Evolutionary conservation across 1,284 basidiomycete genomes (phyloP).

Genomic region (Bondarzewia mesenterica): DNA sequence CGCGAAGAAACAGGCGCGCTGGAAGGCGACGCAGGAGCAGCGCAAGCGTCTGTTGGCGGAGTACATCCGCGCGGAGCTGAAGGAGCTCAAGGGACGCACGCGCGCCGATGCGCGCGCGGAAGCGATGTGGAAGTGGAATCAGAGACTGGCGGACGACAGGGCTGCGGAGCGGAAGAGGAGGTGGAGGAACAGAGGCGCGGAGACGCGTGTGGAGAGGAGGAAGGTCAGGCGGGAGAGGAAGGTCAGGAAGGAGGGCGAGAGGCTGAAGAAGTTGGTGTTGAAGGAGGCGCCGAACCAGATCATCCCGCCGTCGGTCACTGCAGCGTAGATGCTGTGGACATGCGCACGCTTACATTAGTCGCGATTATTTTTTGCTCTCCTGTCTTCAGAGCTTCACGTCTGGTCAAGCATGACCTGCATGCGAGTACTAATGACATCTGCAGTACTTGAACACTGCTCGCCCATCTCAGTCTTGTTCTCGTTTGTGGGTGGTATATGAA

Average conservation of each 20-base stretch:
- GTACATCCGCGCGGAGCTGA: conserved; percentile 46
- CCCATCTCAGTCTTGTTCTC: too few species aligned
- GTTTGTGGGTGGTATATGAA: too few species aligned
- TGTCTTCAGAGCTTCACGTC: too few species aligned
- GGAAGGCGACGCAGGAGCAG: conserved; percentile 46
- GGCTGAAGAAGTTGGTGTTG: conserved; percentile 54
- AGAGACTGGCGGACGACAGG: conserved; percentile 46
- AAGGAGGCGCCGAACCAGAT: conserved; percentile 59
- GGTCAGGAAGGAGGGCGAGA: conserved; percentile 47
- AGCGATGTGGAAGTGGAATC: conserved; percentile 65
- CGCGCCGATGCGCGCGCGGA: conserved; percentile 56
- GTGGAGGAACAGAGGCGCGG: conserved; percentile 29
- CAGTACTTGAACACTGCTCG: too few species aligned
- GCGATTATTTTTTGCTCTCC: too few species aligned
- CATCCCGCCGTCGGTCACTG: conserved; percentile 43
- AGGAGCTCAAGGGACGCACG: conserved; percentile 46
- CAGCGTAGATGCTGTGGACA: too few species aligned
- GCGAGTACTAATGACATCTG: too few species aligned
- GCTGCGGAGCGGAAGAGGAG: conserved; percentile 47
- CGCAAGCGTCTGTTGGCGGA: conserved; percentile 43
- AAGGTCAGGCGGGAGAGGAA: conserved; percentile 51
- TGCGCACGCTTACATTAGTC: too few species aligned
- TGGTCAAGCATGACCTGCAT: too few species aligned
- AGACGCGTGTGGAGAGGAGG: conserved; percentile 26
- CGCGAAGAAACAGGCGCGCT: conserved; percentile 70